Base-by-base conservation (phyloP, 805 yeast species). In the Ogataea glucozyma region DNA sequence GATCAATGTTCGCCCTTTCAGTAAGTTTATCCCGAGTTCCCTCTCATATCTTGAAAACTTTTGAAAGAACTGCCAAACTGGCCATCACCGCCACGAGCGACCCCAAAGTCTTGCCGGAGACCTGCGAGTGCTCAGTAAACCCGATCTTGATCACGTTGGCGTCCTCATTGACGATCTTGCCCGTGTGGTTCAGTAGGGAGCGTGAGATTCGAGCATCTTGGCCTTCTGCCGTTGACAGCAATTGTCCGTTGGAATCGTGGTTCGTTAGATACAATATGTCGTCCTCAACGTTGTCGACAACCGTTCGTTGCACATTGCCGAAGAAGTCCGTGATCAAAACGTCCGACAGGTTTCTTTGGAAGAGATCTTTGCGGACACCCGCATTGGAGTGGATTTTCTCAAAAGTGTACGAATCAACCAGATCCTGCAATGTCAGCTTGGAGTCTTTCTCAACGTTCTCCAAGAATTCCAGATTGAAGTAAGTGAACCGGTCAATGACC, bases 401-500 rank as follows among this genome's bases (percentile, higher is more conserved):
- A 54, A 81, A 84, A 6, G 91, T 84, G 62, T 89, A 91, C 16
- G 83, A 84, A 43, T 80, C 90, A 56, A 93, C 87, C 49, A 93
- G 69, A 57, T 91, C 96, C 56, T 85, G 83, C 59, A 93, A 69
- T 3, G 97, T 87, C 49, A 71, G 68, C 20, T 78, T 70, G 1
- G 96, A 87, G 52, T 81, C 81, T 63, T 81, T 85, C 42, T 85
- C 83, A 39, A 93, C 81, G 26, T 61, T 60, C 66, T 91, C 99
- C 57, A 93, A 73, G 59, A 83, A 93, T 45, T 89, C 97, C 53
- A 93, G 73, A 40, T 88, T 90, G 65, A 79, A 88, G 63, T 89
- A 90, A 0, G 99, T 93, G 69, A 93, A 93, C 55, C 99, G 72
- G 64, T 93, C 99, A 57, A 93, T 93, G 10, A 93, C 97, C 0